phyloP scores from a whole-genome alignment of 169 alveolate species.

The Perkinsus chesapeaki region DNA sequence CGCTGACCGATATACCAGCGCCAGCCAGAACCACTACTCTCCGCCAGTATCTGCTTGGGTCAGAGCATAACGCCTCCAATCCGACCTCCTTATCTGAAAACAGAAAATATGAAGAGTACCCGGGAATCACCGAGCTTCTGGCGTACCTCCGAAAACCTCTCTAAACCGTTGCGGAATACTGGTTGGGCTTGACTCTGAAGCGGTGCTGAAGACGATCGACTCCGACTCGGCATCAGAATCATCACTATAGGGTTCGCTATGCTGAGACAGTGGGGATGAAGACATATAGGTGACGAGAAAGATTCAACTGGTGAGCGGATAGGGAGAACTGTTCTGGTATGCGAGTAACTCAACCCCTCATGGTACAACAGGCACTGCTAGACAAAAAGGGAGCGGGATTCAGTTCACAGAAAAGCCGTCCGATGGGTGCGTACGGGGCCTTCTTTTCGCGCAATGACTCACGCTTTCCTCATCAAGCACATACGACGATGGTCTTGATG shows the following conservation, averaged over 20 bases:
- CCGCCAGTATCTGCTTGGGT: not conserved
- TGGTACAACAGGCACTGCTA: too few relatives aligned
- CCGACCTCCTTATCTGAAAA: not conserved
- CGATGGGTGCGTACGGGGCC: not conserved
- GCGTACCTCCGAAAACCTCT: not conserved
- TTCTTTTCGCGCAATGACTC: not conserved
- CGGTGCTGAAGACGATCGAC: not conserved
- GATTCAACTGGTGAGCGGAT: not conserved
- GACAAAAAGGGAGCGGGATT: too few relatives aligned
- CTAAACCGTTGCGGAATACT: not conserved
- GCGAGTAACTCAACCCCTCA: too few relatives aligned
- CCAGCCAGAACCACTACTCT: constrained; percentile 57
- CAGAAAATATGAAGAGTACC: not conserved
- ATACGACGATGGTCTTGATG: not conserved
- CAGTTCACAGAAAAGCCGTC: too few relatives aligned
- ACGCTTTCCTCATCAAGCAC: not conserved
- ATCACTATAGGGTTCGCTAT: not conserved
- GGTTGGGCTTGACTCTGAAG: not conserved
- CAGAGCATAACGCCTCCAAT: not conserved
- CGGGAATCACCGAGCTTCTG: not conserved
- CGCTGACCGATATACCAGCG: constrained; percentile 75
- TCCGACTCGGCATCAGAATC: not conserved
- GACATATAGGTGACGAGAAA: not conserved
- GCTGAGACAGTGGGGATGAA: not conserved
- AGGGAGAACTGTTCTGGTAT: too few relatives aligned